Evolutionary conservation across 257 asterid genomes (phyloP).

Genomic region (Penstemon barbatus): DNA sequence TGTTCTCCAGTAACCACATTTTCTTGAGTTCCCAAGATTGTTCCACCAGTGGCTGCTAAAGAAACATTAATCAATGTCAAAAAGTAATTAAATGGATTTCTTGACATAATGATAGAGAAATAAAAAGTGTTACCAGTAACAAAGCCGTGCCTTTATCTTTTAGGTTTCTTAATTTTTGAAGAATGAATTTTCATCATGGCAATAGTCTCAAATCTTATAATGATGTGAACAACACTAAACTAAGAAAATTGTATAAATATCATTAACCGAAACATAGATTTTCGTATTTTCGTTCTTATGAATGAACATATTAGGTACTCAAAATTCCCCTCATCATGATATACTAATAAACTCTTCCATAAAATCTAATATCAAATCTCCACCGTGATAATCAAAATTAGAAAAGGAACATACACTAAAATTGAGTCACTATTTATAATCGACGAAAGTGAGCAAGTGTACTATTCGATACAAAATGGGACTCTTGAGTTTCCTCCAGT

Average conservation of each 20-base stretch:
- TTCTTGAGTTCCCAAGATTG: constrained; percentile 37
- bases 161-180: too few species aligned
- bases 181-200: too few species aligned
- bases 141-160: too few species aligned
- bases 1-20: constrained; percentile 31
- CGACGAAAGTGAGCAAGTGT: too few species aligned
- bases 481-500: too few species aligned
- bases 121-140: too few species aligned
- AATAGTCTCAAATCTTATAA: too few species aligned
- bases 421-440: background rate
- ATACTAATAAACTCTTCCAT: background rate
- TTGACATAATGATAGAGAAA: too few species aligned
- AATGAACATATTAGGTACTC: background rate
- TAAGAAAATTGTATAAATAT: background rate
- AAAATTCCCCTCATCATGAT: background rate
- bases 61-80: background rate
- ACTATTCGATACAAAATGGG: too few species aligned
- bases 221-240: too few species aligned
- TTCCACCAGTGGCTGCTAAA: constrained; percentile 44
- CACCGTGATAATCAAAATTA: background rate
- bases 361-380: background rate
- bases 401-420: background rate
- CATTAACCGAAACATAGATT: background rate
- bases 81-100: too few species aligned
- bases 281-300: background rate